Base-by-base conservation (phyloP, 805 yeast species). In the Sugiyamaella mastotermitis region DNA sequence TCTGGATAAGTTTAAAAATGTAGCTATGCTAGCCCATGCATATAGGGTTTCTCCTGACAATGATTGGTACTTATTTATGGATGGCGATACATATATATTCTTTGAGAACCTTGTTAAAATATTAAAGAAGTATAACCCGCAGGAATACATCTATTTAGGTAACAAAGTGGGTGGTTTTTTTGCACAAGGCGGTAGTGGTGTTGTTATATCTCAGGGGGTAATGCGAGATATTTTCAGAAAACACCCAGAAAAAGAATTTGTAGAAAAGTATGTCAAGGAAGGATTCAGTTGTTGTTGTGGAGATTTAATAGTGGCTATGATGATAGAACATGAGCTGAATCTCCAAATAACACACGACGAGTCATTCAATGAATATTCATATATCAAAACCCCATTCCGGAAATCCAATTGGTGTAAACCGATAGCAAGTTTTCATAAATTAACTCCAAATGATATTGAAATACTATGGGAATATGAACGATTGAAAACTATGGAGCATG, bases 181-280 rank as follows among this genome's bases (percentile, higher is more conserved):
- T 43, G 66, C 64, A 10, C 65, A 62, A 38, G 67, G 67, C n/a
- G 68, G 66, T 5, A 47, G 60, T 1, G 66, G 64, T 6, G 56
- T 60, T 3, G 52, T 58, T 1, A 37, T 61, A 14, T 57, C 64
- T 6, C 46, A 50, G 3, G 57, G 53, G 2, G 56, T 62, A 3
- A 46, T 60, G 49, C 44, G 48, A 16, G 27, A 30, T 16, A 43
- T 55, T 18, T n/a, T n/a, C n/a, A 58, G 54, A 8, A 33, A 31
- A 2, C 40, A 39, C 11, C 29, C 50, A 10, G 49, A 42, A 9
- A 36, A 46, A 27, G 31, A 30, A 14, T 55, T 43, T 19, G 56
- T 53, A 7, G 42, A 42, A 1, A 31, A 21, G 9, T 46, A 62
- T 3, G 22, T 27, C 2, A 34, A 22, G 4, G 35, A 42, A 21